Conservation (phyloP, 441 rosid species). For the Brassica balearica region DNA sequence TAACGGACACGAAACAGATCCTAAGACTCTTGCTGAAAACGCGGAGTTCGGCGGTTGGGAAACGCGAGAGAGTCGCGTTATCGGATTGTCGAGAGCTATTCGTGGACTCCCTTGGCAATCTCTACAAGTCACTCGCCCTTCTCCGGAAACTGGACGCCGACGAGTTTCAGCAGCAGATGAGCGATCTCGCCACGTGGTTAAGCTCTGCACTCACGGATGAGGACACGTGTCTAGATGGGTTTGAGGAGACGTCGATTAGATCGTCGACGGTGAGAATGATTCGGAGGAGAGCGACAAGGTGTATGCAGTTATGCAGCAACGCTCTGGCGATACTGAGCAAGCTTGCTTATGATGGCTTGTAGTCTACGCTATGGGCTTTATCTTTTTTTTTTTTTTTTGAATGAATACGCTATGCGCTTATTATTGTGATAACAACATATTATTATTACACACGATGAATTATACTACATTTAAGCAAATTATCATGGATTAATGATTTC, state of each 20-base stretch:
- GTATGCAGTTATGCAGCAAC: constrained; percentile 65
- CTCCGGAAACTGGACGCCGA: constrained; percentile 52
- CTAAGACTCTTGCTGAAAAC: constrained; percentile 42
- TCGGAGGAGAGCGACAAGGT: constrained; percentile 47
- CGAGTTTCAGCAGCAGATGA: constrained; percentile 55
- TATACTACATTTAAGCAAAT: not conserved
- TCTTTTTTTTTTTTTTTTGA: too few relatives aligned
- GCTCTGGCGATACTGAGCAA: constrained; percentile 76
- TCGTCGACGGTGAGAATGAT: constrained; percentile 42
- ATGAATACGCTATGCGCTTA: not conserved
- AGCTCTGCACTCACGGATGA: constrained; percentile 72
- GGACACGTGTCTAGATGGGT: constrained; percentile 78
- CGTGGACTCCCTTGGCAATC: constrained; percentile 54
- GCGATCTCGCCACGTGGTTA: constrained; percentile 64
- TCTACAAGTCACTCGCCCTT: constrained; percentile 58
- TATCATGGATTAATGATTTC: not conserved
- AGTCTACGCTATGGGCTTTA: not conserved
- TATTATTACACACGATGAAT: not conserved
- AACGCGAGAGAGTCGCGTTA: constrained; percentile 53
- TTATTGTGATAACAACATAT: not conserved
- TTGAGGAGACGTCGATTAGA: constrained; percentile 43
- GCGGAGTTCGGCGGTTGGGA: constrained; percentile 39
- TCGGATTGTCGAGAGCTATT: constrained; percentile 68
- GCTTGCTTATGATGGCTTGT: constrained; percentile 61
- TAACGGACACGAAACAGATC: constrained; percentile 55